Base-by-base conservation (phyloP, 2,329 filamentous ascomycete species). In the Bipolaris sorokiniana region DNA sequence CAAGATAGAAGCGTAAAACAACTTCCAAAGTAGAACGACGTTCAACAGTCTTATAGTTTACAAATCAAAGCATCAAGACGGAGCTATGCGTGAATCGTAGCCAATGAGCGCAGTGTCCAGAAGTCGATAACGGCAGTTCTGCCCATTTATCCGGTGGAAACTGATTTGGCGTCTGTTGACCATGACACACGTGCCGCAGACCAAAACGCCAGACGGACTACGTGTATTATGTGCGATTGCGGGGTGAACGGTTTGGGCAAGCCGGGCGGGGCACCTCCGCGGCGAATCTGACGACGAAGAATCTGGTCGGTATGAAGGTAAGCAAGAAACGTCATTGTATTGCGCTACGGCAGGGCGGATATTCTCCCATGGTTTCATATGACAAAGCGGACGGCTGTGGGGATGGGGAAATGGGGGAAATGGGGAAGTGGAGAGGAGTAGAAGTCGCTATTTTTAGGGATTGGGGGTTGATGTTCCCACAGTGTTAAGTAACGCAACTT, bases 131-230 rank as follows among this genome's bases (percentile, higher is more conserved):
- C 45, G 48, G 51, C 58, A 62, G 5, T 58, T 55, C 38, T 54
- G 51, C 60, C 60, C 59, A 51, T 65, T 69, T 69, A 69, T 58
- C 66, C 65, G 66, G 65, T 64, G 57, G 56, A 59, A 44, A 66
- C 65, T 56, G 63, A 57, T 55, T 60, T 53, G 51, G 51, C 34
- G 42, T 22, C 28, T 38, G 36, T 54, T 31, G 42, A 36, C 10
- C 26, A 22, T n/a, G 36, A 41, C 46, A 58, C 64, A 64, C 60
- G 58, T 66, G 49, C 48, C 51, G 48, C 52, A 23, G 16, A 33
- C 45, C 23, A 26, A n/a, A 41, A 45, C n/a, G 15, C n/a, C 23
- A 31, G n/a, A 7, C 42, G 20, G 26, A 31, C 28, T 31, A 31
- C 28, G 28, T 31, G 28, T 31, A 13, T 6, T 15, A 38, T 23